These are phyloP conservation scores for Trypanosoma avium DNA, from an alignment of 208 protist genomes.

Conservation along the genomic window DNA sequence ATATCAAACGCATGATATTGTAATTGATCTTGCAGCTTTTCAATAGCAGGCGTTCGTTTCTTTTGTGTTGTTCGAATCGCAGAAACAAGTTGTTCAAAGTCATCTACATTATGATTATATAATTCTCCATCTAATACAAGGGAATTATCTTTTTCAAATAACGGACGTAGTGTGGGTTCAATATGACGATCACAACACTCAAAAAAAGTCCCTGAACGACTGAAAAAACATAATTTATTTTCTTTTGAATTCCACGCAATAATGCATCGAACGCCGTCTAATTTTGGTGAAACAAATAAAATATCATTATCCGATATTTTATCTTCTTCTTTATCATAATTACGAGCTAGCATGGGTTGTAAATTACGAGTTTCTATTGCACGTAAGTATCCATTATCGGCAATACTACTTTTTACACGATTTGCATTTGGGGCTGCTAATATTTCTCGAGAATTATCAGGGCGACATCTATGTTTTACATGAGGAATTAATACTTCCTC, in stretches of 20 bases:
- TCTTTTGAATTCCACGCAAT: slow-evolving; percentile 59
- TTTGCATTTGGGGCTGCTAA: slow-evolving; percentile 56
- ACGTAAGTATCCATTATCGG: slow-evolving; percentile 66
- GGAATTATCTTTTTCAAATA: slow-evolving; percentile 68
- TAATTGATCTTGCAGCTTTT: slow-evolving; percentile 57
- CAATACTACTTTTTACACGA: slow-evolving; percentile 68
- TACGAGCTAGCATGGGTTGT: slow-evolving; percentile 88
- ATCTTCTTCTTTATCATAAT: slow-evolving; percentile 55
- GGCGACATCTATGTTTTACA: slow-evolving; percentile 55
- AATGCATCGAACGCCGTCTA: slow-evolving; percentile 90
- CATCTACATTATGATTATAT: slow-evolving; percentile 67
- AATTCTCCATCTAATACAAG: slow-evolving; percentile 90
- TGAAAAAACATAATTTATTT: slow-evolving; percentile 72
- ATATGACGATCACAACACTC: slow-evolving; percentile 84
- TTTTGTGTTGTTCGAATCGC: slow-evolving; percentile 77
- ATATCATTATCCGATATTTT: slow-evolving; percentile 56
- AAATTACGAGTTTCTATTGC: slow-evolving; percentile 66
- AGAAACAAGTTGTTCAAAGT: slow-evolving; percentile 75
- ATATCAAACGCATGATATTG: slow-evolving; percentile 90
- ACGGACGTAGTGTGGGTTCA: slow-evolving; percentile 49
- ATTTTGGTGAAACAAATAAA: slow-evolving; percentile 82
- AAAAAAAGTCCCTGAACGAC: slow-evolving; percentile 80
- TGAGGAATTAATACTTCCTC: background rate
- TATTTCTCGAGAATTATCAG: slow-evolving; percentile 37
- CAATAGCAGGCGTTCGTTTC: slow-evolving; percentile 48